Base-by-base conservation (phyloP, 2,329 filamentous ascomycete genomes). In the Chaetomium olivaceum region DNA sequence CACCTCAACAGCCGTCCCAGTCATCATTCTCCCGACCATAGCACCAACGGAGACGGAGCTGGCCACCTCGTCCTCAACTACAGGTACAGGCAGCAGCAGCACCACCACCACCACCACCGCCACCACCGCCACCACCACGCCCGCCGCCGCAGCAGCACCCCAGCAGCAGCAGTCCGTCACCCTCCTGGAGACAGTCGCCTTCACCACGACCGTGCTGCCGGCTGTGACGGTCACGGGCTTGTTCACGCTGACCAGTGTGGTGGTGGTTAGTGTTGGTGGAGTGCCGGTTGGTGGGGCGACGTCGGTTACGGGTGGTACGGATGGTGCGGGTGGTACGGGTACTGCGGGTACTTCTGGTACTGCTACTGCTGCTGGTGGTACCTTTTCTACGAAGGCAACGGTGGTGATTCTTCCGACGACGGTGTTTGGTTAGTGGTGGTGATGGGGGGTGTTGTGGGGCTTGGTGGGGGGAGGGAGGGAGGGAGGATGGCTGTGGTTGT, bases 211-310 rank as follows among this genome's bases (percentile, higher is more conserved):
- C 2, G 46, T 12, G 6, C 9, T 63, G 27, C 61, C 61, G 2
- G 61, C 54, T 12, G 54, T 63, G 27, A 63, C 61, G 3, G 43
- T 63, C 43, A 63, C 61, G 29, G 61, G 61, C 12, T 16, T 58
- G 29, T 21, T 43, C 43, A 52, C 54, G 16, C 29, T 51, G 2
- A 63, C 54, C 2, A 63, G 29, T 19, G 61, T 63, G 6, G 61
- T 63, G 54, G 43, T 58, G 5, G 36, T 61, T 1, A 43, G 8
- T 21, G n/a, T n/a, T n/a, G n/a, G n/a, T n/a, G 16, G 16, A 6
- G n/a, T 2, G 16, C 12, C 25, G 25, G 14, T 27, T 3, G 11
- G 16, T 1, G 51, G 16, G 51, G 29, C 51, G 25, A 16, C 5
- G 51, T 5, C 3, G 19, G 14, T n/a, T 11, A 2, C 25, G 1